Evolutionary conservation across 2,329 filamentous ascomycete genomes (phyloP), one percentile per base, ranked within the genome.

Genomic region (Aspergillus fischeri): DNA sequence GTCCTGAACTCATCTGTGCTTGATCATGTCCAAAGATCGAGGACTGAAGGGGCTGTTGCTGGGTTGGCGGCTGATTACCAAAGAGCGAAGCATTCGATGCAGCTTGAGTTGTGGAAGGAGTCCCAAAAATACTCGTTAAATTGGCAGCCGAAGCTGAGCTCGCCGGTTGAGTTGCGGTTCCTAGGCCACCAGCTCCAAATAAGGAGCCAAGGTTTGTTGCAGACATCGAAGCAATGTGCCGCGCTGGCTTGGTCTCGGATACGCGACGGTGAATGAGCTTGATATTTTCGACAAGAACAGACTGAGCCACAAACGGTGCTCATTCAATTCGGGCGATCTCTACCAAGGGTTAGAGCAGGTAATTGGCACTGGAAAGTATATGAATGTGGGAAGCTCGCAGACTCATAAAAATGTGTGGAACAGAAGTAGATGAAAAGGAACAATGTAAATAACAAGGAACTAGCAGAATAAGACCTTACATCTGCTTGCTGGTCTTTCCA

Each of bases 11-110:
- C 21, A 59, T 49, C 50, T 66, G 68, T 32, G 63, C 60, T 41
- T 70, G 67, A 27, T 56, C 59, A 49, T 72, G 70, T 24, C 68
- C 68, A 51, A 72, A 57, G 48, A 65, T 53, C 14, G 67, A 68
- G 52, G 66, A 53, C 49, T 70, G 69, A 32, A 28, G 44, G 42
- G 56, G 57, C 60, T 67, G 67, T 55, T 71, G 70, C 49, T 67
- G 65, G 14, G 56, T 14, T 56, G 65, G 59, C 29, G 67, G 51
- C 54, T 68, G 63, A 49, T 64, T 63, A 35, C 65, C 65, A 54
- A 69, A 65, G 57, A 71, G 41, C 51, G 67, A 65, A 52, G 65
- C 62, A 47, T 59, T 53, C 25, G 67, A 54, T n/a, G 52, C 52
- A 14, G 57, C 56, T 52, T 73, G 69, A 11, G 65, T 61, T 21